A percentile compares a stretch with the other conserved stretches of the same genome.
phyloP scores from a whole-genome alignment of 176 grass and related monocot genomes.

The Typha latifolia region DNA sequence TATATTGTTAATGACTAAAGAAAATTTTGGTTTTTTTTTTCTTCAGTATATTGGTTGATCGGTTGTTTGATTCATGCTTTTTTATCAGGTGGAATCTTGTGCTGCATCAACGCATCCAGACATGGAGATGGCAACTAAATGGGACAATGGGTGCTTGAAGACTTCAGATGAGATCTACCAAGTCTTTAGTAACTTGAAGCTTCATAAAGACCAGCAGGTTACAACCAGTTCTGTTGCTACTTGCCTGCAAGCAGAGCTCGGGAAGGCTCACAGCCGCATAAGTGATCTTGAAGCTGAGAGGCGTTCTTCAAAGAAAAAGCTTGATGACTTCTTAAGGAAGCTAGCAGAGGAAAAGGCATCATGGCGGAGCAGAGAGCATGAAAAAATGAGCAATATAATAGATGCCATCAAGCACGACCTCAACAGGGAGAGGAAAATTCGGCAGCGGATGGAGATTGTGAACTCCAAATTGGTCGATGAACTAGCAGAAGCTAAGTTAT shows the following conservation, averaged over 20 bases:
- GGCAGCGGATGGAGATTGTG: slow-evolving; percentile 25
- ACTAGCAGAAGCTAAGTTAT: slow-evolving; percentile 1
- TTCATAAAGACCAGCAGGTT: not conserved
- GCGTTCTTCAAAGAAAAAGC: slow-evolving; percentile 7
- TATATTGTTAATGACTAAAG: not conserved
- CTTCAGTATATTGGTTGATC: not conserved
- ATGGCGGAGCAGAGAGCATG: slow-evolving; percentile 25
- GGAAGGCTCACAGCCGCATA: slow-evolving; percentile 8
- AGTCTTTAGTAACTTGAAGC: not conserved
- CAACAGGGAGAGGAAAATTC: slow-evolving; percentile 22
- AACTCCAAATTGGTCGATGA: slow-evolving; percentile 26
- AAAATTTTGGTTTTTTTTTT: too few species aligned
- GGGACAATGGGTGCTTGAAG: slow-evolving; percentile 13
- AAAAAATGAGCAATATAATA: slow-evolving; percentile 10
- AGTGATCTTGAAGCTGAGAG: slow-evolving; percentile 17
- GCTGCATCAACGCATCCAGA: slow-evolving; percentile 2
- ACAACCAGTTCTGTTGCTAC: not conserved
- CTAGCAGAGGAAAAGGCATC: slow-evolving; percentile 30
- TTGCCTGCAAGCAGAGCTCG: slow-evolving; percentile 19
- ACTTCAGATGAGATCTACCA: not conserved
- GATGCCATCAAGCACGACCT: slow-evolving; percentile 3
- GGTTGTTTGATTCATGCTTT: not conserved
- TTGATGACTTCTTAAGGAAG: slow-evolving; percentile 22
- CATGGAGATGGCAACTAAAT: slow-evolving; percentile 54
- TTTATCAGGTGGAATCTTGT: slow-evolving; percentile 25